Evolutionary conservation across 345 rosid genomes (phyloP).

Genomic region (Nephelium lappaceum): DNA sequence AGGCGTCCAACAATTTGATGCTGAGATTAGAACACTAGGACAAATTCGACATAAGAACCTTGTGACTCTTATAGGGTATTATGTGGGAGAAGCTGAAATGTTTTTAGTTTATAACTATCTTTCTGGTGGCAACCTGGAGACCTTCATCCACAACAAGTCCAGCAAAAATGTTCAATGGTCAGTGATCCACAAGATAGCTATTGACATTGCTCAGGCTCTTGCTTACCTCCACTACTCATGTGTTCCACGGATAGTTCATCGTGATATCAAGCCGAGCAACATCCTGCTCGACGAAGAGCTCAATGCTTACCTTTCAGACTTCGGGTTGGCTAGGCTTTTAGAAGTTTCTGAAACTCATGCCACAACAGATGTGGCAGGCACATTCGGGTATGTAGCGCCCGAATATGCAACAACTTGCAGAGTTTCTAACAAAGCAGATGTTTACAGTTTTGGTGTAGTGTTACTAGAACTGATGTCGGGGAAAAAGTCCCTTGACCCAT

Average conservation of each 20-base stretch:
- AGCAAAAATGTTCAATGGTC: constrained; percentile 45
- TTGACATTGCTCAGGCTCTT: constrained; percentile 63
- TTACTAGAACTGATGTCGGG: constrained; percentile 65
- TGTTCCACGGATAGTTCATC: constrained; percentile 67
- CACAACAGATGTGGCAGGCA: constrained; percentile 74
- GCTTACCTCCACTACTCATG: constrained; percentile 73
- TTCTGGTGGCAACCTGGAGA: constrained; percentile 72
- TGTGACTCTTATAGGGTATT: constrained; percentile 65
- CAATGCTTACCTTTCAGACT: constrained; percentile 71
- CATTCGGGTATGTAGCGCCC: constrained; percentile 78
- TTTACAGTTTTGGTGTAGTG: constrained; percentile 70
- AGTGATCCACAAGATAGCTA: constrained; percentile 60
- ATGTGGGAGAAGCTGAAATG: constrained; percentile 62
- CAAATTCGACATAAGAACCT: constrained; percentile 64
- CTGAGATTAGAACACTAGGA: constrained; percentile 68
- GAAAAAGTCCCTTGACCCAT: constrained; percentile 69
- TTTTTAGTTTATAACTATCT: constrained; percentile 66
- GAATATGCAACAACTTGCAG: constrained; percentile 76
- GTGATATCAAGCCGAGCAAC: constrained; percentile 79
- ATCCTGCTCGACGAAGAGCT: constrained; percentile 64
- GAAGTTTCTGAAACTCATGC: constrained; percentile 77
- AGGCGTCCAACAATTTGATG: constrained; percentile 67
- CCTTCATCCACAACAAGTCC: constrained; percentile 57
- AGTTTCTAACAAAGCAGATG: constrained; percentile 77
- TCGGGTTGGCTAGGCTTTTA: constrained; percentile 67